Conservation (phyloP, 2,329 filamentous ascomycete species). For the Diaporthe aspalathi region DNA sequence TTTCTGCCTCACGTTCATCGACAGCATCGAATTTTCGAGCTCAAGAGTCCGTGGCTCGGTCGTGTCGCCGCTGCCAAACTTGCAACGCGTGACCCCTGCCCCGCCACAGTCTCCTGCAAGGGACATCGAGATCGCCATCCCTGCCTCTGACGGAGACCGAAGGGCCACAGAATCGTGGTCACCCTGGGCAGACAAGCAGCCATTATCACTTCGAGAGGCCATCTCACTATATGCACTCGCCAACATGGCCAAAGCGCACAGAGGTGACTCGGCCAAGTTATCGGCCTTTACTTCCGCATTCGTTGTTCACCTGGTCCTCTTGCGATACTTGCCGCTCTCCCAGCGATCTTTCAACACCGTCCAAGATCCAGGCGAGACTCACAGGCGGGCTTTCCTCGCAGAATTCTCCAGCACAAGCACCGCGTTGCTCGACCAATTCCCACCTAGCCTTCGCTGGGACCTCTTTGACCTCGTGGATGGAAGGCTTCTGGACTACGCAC, state of each 20-base stretch:
- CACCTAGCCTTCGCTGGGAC: constrained; percentile 40
- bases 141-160: background rate
- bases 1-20: constrained; percentile 72
- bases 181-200: constrained; percentile 37
- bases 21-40: constrained; percentile 71
- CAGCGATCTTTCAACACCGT: constrained; percentile 41
- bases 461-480: constrained; percentile 45
- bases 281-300: constrained; percentile 40
- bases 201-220: constrained; percentile 38
- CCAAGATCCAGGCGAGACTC: background rate
- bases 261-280: constrained; percentile 32
- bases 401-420: constrained; percentile 25
- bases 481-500: constrained; percentile 36
- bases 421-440: constrained; percentile 35
- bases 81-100: background rate
- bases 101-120: background rate
- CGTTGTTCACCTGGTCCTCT: constrained; percentile 44
- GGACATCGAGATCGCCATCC: background rate
- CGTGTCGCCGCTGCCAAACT: constrained; percentile 40
- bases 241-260: constrained; percentile 36
- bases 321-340: constrained; percentile 43
- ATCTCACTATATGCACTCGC: constrained; percentile 40
- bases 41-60: constrained; percentile 59
- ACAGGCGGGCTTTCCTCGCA: constrained; percentile 22
- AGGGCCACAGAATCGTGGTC: constrained; percentile 38